These are phyloP conservation scores for Dissophora globulifera DNA, from an alignment of 192 early-diverging fungal species.

Conservation along the genomic window DNA sequence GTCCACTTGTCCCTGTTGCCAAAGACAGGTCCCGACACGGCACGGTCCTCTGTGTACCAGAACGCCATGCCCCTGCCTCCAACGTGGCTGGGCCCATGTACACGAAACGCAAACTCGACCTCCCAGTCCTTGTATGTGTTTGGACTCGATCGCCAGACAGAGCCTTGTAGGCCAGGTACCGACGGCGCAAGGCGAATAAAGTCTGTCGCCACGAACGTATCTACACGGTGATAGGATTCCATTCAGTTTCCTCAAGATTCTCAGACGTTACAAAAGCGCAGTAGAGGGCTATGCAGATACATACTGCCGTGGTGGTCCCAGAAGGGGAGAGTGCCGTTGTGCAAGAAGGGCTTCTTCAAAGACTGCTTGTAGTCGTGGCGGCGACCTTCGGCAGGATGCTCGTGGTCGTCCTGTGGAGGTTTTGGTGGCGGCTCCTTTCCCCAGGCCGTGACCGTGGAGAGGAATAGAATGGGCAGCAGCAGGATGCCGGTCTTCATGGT, in stretches of 20 bases:
- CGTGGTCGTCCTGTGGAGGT: neutral
- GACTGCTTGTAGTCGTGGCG: conserved; percentile 70
- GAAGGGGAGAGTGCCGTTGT: conserved; percentile 60
- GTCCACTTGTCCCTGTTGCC: conserved; percentile 74
- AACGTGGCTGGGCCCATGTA: conserved; percentile 64
- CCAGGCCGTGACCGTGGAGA: conserved; percentile 29
- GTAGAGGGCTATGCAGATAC: too few species aligned
- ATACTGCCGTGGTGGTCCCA: conserved; percentile 62
- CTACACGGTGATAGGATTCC: conserved; percentile 16
- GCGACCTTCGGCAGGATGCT: conserved; percentile 18
- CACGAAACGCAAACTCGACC: conserved; percentile 69
- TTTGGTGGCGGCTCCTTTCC: neutral
- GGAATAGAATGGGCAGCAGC: conserved; percentile 6
- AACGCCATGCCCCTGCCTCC: conserved; percentile 84
- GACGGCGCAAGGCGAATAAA: conserved; percentile 71
- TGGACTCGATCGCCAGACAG: conserved; percentile 67
- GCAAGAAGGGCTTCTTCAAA: conserved; percentile 67
- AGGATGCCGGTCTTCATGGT: conserved; percentile 23
- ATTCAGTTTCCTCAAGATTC: too few species aligned
- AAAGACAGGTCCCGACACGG: conserved; percentile 60
- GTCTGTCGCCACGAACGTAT: conserved; percentile 53
- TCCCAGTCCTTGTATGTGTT: conserved; percentile 81
- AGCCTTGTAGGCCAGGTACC: conserved; percentile 63
- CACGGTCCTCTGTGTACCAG: conserved; percentile 73
- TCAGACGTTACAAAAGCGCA: too few species aligned